Base-by-base conservation (phyloP, 2,329 filamentous ascomycete genomes). In the Metarhizium album region DNA sequence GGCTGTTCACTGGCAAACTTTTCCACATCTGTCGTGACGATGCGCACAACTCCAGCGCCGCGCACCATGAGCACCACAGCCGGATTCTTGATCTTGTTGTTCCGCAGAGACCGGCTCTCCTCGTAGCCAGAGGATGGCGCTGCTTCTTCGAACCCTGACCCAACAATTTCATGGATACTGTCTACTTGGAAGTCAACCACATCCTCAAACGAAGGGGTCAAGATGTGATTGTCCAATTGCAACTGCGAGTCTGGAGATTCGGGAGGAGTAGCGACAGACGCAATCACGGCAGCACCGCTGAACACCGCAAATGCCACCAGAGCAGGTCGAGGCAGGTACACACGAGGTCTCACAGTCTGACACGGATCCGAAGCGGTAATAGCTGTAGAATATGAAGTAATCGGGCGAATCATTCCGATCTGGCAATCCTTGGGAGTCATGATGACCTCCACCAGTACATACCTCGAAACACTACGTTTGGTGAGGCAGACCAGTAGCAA, bases 231-330 rank as follows among this genome's bases (percentile, higher is more conserved):
- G 50, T 87, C 83, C 50, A 79, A 71, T 55, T 86, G 78, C 3
- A 94, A 74, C 62, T 95, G 90, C 2, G 81, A 80, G 47, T 90
- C 86, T 7, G 88, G 87, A 2, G 83, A 84, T 42, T 87, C 82
- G 14, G 82, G 79, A 1, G 78, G 73, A 47, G 76, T 76, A 2
- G 78, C 76, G 46, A 95, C 77, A 0, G 90, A 95, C 7, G 86
- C 76, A 24, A 97, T 70, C 20, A 93, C 79, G 24, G 93, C 76
- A 3, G 88, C 87, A 55, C 84, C 80, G 52, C 86, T 84, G 58
- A 96, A 90, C 1, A 91, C 75, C 38, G 93, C 68, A 62, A 90
- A 95, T 6, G 88, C 90, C 23, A 90, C 86, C 40, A 93, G 78
- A 9, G 82, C 83, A 16, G 89, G 86, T 47, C 79, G 80, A 4